Evolutionary conservation across 2,329 filamentous ascomycete genomes (phyloP).

Genomic region (Fusarium sp.): DNA sequence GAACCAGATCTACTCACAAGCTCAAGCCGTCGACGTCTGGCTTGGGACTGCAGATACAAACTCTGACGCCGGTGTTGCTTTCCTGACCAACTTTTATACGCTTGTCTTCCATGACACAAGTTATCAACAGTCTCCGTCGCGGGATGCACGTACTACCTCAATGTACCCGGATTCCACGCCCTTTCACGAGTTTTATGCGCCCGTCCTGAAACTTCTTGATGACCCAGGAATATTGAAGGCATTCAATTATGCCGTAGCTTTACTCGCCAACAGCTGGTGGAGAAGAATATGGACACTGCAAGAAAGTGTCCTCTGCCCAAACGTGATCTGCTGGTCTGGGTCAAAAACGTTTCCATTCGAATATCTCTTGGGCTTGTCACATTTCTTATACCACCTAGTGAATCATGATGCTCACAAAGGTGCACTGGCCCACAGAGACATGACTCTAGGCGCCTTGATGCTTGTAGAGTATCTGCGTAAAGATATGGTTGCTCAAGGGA

Average conservation of each 20-base stretch:
- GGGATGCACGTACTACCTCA: neutral
- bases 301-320: neutral
- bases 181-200: neutral
- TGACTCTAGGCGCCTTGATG: neutral
- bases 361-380: neutral
- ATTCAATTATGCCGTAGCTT: neutral
- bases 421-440: neutral
- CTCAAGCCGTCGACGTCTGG: neutral
- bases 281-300: constrained; percentile 16
- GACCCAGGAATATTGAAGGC: neutral
- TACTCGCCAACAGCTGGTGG: constrained; percentile 3
- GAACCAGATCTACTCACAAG: constrained; percentile 6
- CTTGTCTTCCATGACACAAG: neutral
- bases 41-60: neutral
- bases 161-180: neutral
- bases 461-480: neutral
- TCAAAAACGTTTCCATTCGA: neutral
- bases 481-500: neutral
- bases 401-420: neutral
- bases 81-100: neutral
- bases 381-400: neutral
- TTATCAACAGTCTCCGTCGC: neutral
- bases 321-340: constrained; percentile 2
- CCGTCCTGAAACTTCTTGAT: neutral
- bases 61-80: neutral